These are phyloP conservation scores for Celoporthe dispersa DNA, from an alignment of 2,329 filamentous ascomycete species.

Conservation along the genomic window DNA sequence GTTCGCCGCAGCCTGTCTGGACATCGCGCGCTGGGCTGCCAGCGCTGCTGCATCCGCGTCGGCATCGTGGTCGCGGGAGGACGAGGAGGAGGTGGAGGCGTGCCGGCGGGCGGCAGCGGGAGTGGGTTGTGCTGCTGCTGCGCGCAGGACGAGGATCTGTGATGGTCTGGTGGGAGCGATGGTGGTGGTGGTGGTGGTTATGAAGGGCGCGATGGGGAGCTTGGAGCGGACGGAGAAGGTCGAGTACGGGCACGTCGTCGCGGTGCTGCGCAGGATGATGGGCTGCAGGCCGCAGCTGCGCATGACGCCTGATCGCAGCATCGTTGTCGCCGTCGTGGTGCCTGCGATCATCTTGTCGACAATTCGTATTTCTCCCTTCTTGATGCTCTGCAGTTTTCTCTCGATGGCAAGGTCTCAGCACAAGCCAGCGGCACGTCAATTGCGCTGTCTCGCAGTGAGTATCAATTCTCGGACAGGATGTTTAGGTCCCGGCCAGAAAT, in stretches of 20 bases:
- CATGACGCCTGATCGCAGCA: slow-evolving; percentile 40
- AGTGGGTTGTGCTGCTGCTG: slow-evolving; percentile 20
- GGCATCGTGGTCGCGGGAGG: slow-evolving; percentile 29
- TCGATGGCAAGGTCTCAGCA: background rate
- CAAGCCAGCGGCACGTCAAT: background rate
- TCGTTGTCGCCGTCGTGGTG: slow-evolving; percentile 32
- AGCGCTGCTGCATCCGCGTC: slow-evolving; percentile 32
- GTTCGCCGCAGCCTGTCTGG: slow-evolving; percentile 30
- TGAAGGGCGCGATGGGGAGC: slow-evolving; percentile 30
- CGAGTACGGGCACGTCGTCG: slow-evolving; percentile 38
- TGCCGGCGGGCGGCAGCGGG: slow-evolving; percentile 33
- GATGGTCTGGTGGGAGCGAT: slow-evolving; percentile 30
- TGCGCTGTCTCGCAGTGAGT: background rate
- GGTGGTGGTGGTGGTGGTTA: slow-evolving; percentile 30
- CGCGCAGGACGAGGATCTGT: slow-evolving; percentile 27
- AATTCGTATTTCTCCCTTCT: background rate
- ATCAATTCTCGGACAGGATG: background rate
- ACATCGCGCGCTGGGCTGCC: slow-evolving; percentile 30
- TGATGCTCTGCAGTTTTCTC: background rate
- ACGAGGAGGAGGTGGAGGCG: slow-evolving; percentile 31
- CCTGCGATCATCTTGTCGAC: background rate
- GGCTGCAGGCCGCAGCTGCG: slow-evolving; percentile 36
- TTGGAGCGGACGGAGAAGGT: slow-evolving; percentile 33
- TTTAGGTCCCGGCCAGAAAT: slow-evolving; percentile 15
- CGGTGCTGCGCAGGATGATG: slow-evolving; percentile 34